Evolutionary conservation across 352 stramenopile genomes (phyloP).

Genomic region (Phytophthora tubulina): DNA sequence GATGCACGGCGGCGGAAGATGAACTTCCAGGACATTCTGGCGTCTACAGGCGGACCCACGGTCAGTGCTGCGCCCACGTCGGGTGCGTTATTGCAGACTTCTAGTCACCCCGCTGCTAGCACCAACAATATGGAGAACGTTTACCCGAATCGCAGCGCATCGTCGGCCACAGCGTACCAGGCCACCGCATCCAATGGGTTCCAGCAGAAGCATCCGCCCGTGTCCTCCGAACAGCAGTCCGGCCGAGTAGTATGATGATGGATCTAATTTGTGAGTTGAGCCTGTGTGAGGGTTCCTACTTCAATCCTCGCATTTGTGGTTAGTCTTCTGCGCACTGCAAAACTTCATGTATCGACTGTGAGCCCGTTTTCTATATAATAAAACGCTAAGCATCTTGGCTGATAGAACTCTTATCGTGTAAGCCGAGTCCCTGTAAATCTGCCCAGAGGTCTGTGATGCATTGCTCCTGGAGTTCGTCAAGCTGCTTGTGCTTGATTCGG

Average conservation of each 20-base stretch:
- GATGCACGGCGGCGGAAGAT: conserved; percentile 84
- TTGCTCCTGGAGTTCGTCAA: conserved; percentile 45
- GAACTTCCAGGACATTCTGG: conserved; percentile 91
- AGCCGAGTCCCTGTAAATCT: conserved; percentile 64
- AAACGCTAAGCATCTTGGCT: conserved; percentile 35
- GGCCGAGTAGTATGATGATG: conserved; percentile 65
- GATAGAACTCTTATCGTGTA: conserved; percentile 33
- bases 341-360: conserved; percentile 31
- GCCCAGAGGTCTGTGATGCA: conserved; percentile 51
- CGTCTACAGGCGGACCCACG: conserved; percentile 48
- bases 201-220: conserved; percentile 29
- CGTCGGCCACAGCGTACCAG: conserved; percentile 33
- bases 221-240: conserved; percentile 39
- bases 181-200: conserved; percentile 28
- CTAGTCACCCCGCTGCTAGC: conserved; percentile 17
- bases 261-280: conserved; percentile 39
- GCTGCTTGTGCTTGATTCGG: conserved; percentile 77
- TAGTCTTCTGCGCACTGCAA: conserved; percentile 23
- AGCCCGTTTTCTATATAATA: conserved; percentile 42
- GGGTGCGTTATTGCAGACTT: conserved; percentile 24
- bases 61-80: conserved; percentile 24
- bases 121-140: conserved; percentile 59
- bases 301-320: conserved; percentile 28
- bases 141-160: conserved; percentile 49
- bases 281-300: conserved; percentile 6